These are phyloP conservation scores for Chlamydomonas sphaeroides DNA, from an alignment of 139 green algal species.

Conservation along the genomic window DNA sequence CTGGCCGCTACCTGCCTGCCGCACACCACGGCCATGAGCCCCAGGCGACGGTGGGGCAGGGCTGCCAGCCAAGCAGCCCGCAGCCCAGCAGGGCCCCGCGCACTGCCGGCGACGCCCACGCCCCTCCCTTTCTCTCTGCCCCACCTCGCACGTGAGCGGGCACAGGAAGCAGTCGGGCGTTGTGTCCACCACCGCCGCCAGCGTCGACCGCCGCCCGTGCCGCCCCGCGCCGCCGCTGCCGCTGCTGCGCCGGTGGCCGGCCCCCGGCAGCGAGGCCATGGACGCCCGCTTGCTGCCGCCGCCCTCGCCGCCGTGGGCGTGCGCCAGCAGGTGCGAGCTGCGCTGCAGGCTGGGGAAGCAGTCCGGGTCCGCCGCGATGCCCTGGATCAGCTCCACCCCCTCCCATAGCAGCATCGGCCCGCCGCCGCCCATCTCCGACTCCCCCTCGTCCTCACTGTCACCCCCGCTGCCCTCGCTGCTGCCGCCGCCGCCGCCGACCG, in stretches of 20 bases:
- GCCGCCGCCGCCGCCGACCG: neutral
- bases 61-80: no score
- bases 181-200: neutral
- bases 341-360: constrained; percentile 2
- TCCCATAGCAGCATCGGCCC: constrained; percentile 38
- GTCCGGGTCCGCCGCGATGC: constrained; percentile 12
- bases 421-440: neutral
- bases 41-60: no score
- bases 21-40: no score
- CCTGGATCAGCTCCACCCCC: constrained; percentile 31
- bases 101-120: no score
- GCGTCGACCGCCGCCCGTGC: no score
- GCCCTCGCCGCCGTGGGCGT: neutral
- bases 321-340: neutral
- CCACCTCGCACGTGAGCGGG: constrained; percentile 47
- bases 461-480: neutral
- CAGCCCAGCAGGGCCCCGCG: no score
- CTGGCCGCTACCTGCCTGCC: no score
- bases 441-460: neutral
- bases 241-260: neutral
- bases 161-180: constrained; percentile 54
- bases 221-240: neutral
- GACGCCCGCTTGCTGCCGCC: neutral
- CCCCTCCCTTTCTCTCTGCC: no score
- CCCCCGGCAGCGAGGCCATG: no score